A percentile compares a stretch with the other conserved stretches of the same genome.
Evolutionary conservation across 805 yeast genomes (phyloP).

Genomic region (Candida coquimbonensis): DNA sequence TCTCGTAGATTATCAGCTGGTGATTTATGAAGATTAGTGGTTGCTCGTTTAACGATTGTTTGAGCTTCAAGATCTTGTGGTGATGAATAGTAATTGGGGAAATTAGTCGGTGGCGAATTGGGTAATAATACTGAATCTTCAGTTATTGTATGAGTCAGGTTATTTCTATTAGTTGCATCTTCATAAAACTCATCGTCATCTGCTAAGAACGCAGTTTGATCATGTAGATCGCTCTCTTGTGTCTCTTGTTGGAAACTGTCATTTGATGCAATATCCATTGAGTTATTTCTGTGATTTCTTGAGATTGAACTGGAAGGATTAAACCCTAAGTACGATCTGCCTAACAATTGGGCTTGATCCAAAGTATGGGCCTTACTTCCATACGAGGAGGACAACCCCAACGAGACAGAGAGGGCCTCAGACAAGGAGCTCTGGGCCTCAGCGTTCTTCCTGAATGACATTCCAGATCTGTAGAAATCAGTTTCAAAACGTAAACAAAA

Average conservation of each 20-base stretch:
- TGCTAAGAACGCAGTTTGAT: conserved; percentile 51
- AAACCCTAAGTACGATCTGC: conserved; percentile 25
- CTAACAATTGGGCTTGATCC: conserved; percentile 12
- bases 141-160: background rate
- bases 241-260: background rate
- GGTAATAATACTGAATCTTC: conserved; percentile 2
- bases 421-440: conserved; percentile 17
- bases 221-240: conserved; percentile 40
- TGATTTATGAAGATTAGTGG: background rate
- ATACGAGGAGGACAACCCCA: conserved; percentile 22
- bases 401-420: conserved; percentile 21
- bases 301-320: background rate
- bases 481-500: background rate
- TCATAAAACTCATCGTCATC: conserved; percentile 43
- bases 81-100: background rate
- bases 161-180: conserved; percentile 3
- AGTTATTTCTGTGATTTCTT: background rate
- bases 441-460: conserved; percentile 6
- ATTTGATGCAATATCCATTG: background rate
- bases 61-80: conserved; percentile 9
- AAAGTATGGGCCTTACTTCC: background rate
- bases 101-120: background rate
- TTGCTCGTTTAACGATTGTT: too few species aligned
- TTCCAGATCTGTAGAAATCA: background rate
- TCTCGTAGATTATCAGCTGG: background rate